A percentile compares a stretch with the other conserved stretches of the same genome.
These are phyloP conservation scores for Phytophthora hybrid DNA, from an alignment of 352 stramenopile species.

Conservation along the genomic window DNA sequence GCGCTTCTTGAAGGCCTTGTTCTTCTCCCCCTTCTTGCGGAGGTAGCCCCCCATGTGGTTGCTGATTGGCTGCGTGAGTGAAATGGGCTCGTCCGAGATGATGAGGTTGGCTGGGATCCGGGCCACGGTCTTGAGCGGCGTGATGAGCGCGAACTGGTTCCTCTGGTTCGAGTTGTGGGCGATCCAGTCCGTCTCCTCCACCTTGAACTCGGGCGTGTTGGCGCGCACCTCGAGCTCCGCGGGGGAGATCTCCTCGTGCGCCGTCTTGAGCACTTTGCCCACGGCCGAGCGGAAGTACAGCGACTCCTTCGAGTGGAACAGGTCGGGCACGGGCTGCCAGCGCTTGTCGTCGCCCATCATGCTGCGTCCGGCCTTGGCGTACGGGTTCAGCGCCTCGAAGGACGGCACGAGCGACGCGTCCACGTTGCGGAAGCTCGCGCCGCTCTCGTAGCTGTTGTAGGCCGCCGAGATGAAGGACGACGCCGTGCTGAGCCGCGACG, in stretches of 20 bases:
- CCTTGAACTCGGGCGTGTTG: conserved; percentile 91
- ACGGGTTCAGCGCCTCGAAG: conserved; percentile 82
- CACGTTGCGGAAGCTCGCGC: conserved; percentile 46
- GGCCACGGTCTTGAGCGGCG: conserved; percentile 84
- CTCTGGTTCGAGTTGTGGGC: conserved; percentile 79
- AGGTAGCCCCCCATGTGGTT: conserved; percentile 77
- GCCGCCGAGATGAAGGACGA: conserved; percentile 49
- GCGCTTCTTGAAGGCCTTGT: conserved; percentile 82
- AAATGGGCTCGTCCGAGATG: conserved; percentile 58
- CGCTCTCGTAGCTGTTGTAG: conserved; percentile 48
- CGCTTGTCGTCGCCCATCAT: conserved; percentile 63
- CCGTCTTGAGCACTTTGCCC: conserved; percentile 75
- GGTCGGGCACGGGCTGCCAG: conserved; percentile 79
- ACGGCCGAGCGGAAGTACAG: conserved; percentile 80
- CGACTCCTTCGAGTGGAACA: conserved; percentile 86
- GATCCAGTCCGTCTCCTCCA: conserved; percentile 88
- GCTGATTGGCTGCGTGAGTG: conserved; percentile 47
- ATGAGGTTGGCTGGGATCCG: conserved; percentile 78
- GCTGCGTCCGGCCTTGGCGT: conserved; percentile 58
- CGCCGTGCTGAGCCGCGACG: conserved; percentile 32
- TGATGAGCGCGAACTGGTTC: conserved; percentile 85
- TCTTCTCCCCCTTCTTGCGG: conserved; percentile 86
- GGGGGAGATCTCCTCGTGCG: conserved; percentile 85
- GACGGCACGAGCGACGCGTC: conserved; percentile 65
- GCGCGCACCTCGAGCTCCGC: conserved; percentile 86